These are phyloP conservation scores for Nidularia pulvinata DNA, from an alignment of 768 basidiomycete genomes.

Conservation along the genomic window DNA sequence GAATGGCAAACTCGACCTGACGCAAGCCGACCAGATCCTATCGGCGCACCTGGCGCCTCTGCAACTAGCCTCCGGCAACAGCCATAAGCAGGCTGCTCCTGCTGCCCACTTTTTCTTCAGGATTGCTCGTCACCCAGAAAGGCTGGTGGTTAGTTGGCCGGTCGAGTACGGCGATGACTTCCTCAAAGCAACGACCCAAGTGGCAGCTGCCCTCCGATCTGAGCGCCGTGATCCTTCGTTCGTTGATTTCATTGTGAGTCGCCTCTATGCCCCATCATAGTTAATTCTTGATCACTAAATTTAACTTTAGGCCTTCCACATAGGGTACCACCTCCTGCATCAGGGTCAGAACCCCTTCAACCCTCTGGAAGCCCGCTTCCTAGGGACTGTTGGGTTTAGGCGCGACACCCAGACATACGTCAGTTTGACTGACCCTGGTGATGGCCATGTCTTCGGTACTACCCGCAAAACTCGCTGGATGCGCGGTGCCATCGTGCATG, in stretches of 20 bases:
- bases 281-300: neutral
- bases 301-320: neutral
- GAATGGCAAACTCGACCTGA: neutral
- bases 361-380: neutral
- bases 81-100: neutral
- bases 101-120: neutral
- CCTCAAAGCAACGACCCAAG: neutral
- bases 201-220: neutral
- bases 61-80: neutral
- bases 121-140: neutral
- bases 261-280: neutral
- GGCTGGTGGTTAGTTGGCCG: neutral
- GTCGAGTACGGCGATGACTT: neutral
- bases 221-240: neutral
- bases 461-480: neutral
- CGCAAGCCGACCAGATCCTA: neutral
- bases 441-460: neutral
- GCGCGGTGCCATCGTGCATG: neutral
- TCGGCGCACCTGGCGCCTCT: neutral
- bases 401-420: neutral
- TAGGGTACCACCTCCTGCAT: neutral
- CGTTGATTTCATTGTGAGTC: neutral
- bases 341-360: neutral
- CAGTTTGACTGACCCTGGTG: neutral
- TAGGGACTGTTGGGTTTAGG: neutral